Percentiles rank a stretch among this genome's conserved stretches.
These are phyloP conservation scores for Pelargonium exstipulatum DNA, from an alignment of 441 rosid species.

Conservation along the genomic window DNA sequence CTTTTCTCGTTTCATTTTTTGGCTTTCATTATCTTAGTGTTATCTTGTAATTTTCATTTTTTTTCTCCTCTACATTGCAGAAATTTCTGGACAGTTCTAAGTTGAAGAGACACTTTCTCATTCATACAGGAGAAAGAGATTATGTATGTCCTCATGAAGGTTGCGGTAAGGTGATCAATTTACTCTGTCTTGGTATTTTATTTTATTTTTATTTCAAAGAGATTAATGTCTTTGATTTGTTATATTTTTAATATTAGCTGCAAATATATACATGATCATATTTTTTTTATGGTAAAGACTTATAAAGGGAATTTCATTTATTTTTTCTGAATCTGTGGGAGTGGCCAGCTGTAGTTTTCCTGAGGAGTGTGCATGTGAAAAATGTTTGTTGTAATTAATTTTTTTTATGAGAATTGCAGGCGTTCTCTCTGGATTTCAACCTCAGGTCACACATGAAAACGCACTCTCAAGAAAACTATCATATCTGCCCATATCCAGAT, in stretches of 20 bases:
- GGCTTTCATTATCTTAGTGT: not conserved
- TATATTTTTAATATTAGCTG: too few species aligned
- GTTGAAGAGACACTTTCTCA: constrained; percentile 86
- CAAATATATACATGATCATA: too few species aligned
- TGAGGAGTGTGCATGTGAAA: too few species aligned
- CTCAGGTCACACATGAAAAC: constrained; percentile 97
- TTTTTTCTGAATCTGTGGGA: too few species aligned
- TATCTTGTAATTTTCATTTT: not conserved
- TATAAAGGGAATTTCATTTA: too few species aligned
- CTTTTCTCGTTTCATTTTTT: too few species aligned
- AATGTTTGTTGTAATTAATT: not conserved
- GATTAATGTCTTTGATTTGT: not conserved
- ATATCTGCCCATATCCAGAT: constrained; percentile 75
- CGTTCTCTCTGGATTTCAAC: constrained; percentile 94
- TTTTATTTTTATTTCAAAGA: not conserved
- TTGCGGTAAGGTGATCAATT: constrained; percentile 83
- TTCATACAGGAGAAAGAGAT: constrained; percentile 85
- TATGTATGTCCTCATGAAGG: constrained; percentile 89
- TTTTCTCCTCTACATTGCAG: constrained; percentile 41
- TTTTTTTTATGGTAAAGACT: too few species aligned
- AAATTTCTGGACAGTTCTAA: constrained; percentile 97
- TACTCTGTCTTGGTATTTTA: constrained; percentile 16
- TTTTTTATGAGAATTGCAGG: constrained; percentile 47
- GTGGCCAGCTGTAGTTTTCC: too few species aligned
- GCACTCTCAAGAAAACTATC: constrained; percentile 96